phyloP scores from a whole-genome alignment of 768 basidiomycete genomes.

The Suillus discolor region DNA sequence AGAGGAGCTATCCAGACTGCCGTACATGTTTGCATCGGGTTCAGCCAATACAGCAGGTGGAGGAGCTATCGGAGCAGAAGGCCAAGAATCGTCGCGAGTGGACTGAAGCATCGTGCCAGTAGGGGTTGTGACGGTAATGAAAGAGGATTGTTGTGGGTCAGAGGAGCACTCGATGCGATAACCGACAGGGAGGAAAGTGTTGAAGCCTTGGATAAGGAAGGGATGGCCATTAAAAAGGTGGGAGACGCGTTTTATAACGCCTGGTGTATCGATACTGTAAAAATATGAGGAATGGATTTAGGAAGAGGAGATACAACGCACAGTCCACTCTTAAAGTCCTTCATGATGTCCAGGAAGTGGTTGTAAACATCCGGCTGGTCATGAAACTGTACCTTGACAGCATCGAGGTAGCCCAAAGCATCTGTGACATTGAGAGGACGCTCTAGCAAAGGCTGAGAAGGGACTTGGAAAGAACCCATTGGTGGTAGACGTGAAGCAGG shows the following conservation, averaged over 20 bases:
- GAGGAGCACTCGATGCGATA: slow-evolving; percentile 87
- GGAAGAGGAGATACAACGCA: slow-evolving; percentile 29
- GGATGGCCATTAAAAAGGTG: slow-evolving; percentile 91
- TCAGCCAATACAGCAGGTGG: slow-evolving; percentile 6
- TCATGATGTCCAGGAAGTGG: slow-evolving; percentile 69
- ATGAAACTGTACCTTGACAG: slow-evolving; percentile 62
- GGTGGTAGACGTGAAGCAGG: slow-evolving; percentile 20
- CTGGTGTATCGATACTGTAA: slow-evolving; percentile 91
- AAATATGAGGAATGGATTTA: slow-evolving; percentile 7
- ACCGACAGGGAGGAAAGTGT: slow-evolving; percentile 93
- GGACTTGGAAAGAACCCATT: slow-evolving; percentile 25
- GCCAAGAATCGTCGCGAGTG: slow-evolving; percentile 47
- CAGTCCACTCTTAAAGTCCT: slow-evolving; percentile 72
- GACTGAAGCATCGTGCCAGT: slow-evolving; percentile 64
- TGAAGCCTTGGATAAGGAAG: slow-evolving; percentile 93
- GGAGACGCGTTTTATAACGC: slow-evolving; percentile 95
- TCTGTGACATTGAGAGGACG: slow-evolving; percentile 63
- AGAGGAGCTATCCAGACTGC: slow-evolving; percentile 43
- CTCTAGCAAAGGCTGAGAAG: slow-evolving; percentile 26
- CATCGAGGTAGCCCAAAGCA: slow-evolving; percentile 64
- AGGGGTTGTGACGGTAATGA: slow-evolving; percentile 80
- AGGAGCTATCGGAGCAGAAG: slow-evolving; percentile 26
- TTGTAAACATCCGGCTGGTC: slow-evolving; percentile 67
- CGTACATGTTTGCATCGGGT: slow-evolving; percentile 28
- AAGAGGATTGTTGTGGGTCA: slow-evolving; percentile 62